Conservation (phyloP, 306 rosid genomes). For the Mimosa pudica region DNA sequence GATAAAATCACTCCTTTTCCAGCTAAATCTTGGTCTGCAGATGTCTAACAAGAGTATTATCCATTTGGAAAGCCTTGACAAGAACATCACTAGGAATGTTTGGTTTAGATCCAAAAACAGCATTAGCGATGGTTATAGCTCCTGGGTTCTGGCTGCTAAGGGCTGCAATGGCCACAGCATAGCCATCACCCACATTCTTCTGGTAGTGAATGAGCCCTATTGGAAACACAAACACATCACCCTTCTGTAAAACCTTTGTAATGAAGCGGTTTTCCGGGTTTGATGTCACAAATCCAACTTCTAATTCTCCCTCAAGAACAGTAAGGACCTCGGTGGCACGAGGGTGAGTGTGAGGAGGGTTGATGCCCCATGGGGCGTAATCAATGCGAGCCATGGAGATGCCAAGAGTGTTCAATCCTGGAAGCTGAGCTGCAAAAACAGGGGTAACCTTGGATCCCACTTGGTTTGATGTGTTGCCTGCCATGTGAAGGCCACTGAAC, state of each 20-base stretch:
- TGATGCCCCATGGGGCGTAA: slow-evolving; percentile 43
- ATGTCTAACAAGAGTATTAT: neutral
- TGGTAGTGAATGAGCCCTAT: slow-evolving; percentile 44
- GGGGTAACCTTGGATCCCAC: slow-evolving; percentile 41
- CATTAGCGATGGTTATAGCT: slow-evolving; percentile 40
- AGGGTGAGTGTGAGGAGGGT: slow-evolving; percentile 53
- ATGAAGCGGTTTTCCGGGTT: slow-evolving; percentile 44
- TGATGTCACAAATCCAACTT: slow-evolving; percentile 50
- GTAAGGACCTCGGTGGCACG: slow-evolving; percentile 44
- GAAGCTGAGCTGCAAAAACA: slow-evolving; percentile 37
- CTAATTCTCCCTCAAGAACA: slow-evolving; percentile 36
- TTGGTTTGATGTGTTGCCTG: slow-evolving; percentile 44
- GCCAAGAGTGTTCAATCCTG: slow-evolving; percentile 40
- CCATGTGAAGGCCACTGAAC: slow-evolving; percentile 38
- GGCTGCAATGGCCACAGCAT: slow-evolving; percentile 46
- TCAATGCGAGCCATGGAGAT: slow-evolving; percentile 43
- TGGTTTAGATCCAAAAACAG: slow-evolving; percentile 45
- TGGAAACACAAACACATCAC: slow-evolving; percentile 51
- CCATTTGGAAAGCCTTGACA: slow-evolving; percentile 36
- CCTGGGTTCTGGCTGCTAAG: slow-evolving; percentile 47
- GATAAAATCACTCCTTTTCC: neutral
- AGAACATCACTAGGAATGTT: slow-evolving; percentile 26
- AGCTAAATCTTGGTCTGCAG: slow-evolving; percentile 41
- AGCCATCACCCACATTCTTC: slow-evolving; percentile 37
- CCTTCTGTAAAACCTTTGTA: slow-evolving; percentile 32